Evolutionary conservation across 192 early-diverging fungal species (phyloP).

Genomic region (Coemansia sp.): DNA sequence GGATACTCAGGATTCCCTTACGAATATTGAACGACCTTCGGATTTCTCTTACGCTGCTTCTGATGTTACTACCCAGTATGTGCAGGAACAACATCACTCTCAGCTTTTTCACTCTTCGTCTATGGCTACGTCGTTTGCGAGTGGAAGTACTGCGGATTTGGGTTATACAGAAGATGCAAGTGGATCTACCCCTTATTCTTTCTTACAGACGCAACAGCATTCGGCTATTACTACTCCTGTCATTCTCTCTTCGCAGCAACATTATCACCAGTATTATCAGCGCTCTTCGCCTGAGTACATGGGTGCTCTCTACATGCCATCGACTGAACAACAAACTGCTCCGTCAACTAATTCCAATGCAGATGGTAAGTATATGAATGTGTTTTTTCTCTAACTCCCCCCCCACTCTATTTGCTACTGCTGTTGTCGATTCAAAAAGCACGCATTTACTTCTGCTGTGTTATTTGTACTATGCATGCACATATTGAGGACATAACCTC

Average conservation of each 20-base stretch:
- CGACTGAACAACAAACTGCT: constrained; percentile 20
- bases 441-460: not conserved
- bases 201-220: too few species aligned
- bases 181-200: too few species aligned
- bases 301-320: constrained; percentile 50
- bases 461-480: not conserved
- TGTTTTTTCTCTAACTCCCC: not conserved
- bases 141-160: too few species aligned
- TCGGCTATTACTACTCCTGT: not conserved
- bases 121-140: too few species aligned
- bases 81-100: too few species aligned
- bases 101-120: too few species aligned
- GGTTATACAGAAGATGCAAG: too few species aligned
- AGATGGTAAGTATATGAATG: constrained; percentile 23
- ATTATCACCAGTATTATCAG: constrained; percentile 1
- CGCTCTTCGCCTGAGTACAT: constrained; percentile 15
- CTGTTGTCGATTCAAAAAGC: not conserved
- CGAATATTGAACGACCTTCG: too few species aligned
- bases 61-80: too few species aligned
- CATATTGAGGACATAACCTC: not conserved
- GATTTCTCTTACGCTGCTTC: not conserved
- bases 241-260: not conserved
- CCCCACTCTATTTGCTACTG: not conserved
- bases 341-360: not conserved
- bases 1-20: too few species aligned